These are phyloP conservation scores for Saccharomyces hybrid DNA, from an alignment of 1,139 yeast genomes.

Conservation along the genomic window DNA sequence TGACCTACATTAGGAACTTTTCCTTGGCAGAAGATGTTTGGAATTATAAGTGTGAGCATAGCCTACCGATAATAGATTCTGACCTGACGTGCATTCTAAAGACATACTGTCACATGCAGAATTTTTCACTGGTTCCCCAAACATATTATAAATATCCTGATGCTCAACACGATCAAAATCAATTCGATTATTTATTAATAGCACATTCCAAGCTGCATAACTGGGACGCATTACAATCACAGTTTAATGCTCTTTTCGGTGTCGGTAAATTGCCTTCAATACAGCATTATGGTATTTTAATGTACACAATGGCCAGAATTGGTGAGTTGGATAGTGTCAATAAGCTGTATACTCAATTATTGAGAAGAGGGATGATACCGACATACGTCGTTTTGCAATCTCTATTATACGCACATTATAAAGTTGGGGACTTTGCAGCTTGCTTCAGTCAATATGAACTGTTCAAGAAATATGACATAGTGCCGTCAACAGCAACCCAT, in stretches of 20 bases:
- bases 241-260: slow-evolving; percentile 56
- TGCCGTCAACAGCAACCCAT: slow-evolving; percentile 37
- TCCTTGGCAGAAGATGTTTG: slow-evolving; percentile 17
- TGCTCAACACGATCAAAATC: slow-evolving; percentile 29
- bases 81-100: slow-evolving; percentile 27
- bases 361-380: slow-evolving; percentile 43
- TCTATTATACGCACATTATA: slow-evolving; percentile 42
- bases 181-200: slow-evolving; percentile 40
- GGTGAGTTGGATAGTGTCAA: slow-evolving; percentile 52
- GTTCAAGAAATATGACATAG: slow-evolving; percentile 34
- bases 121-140: slow-evolving; percentile 10
- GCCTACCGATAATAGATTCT: slow-evolving; percentile 13
- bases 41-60: slow-evolving; percentile 19
- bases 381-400: slow-evolving; percentile 42
- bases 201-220: slow-evolving; percentile 47
- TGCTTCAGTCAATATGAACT: slow-evolving; percentile 40
- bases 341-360: slow-evolving; percentile 42
- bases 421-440: slow-evolving; percentile 40
- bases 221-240: slow-evolving; percentile 54
- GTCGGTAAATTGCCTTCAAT: slow-evolving; percentile 49
- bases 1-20: slow-evolving; percentile 13
- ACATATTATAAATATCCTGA: slow-evolving; percentile 17
- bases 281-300: slow-evolving; percentile 55
- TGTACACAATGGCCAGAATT: slow-evolving; percentile 52
- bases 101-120: slow-evolving; percentile 16